phyloP scores from a whole-genome alignment of 495 filamentous ascomycete species.

The Jackrogersella minutella region DNA sequence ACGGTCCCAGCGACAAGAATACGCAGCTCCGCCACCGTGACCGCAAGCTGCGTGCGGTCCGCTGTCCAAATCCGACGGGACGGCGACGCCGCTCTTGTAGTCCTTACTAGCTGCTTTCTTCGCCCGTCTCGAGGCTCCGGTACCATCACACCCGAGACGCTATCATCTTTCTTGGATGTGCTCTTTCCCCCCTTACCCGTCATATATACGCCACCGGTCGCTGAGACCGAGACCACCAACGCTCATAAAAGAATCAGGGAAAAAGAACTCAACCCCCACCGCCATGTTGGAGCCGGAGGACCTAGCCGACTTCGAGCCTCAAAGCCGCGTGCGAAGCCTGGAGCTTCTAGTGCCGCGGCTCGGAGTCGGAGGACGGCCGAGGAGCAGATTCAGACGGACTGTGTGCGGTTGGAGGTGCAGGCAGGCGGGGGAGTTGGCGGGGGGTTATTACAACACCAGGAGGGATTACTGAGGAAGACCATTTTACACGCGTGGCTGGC shows the following conservation, averaged over 20 bases:
- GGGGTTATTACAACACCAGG: slow-evolving; percentile 22
- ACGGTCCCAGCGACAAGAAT: background rate
- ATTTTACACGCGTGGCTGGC: background rate
- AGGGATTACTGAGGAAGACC: slow-evolving; percentile 8
- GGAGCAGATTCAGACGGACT: slow-evolving; percentile 4
- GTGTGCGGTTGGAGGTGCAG: slow-evolving; percentile 1
- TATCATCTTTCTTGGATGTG: slow-evolving; percentile 20
- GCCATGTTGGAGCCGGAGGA: slow-evolving; percentile 9
- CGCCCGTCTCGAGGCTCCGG: slow-evolving; percentile 6
- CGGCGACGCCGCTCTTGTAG: slow-evolving; percentile 18
- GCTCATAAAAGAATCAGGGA: too few species aligned
- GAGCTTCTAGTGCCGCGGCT: slow-evolving; percentile 8
- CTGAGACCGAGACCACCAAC: too few species aligned
- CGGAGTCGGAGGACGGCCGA: slow-evolving; percentile 1
- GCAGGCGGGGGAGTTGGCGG: slow-evolving; percentile 11
- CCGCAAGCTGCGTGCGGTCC: slow-evolving; percentile 10
- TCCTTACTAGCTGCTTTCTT: slow-evolving; percentile 23
- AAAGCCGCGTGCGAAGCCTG: slow-evolving; percentile 16
- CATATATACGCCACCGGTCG: background rate
- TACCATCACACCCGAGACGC: slow-evolving; percentile 21
- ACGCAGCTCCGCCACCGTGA: background rate
- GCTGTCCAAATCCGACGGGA: slow-evolving; percentile 15
- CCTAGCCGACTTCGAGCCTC: slow-evolving; percentile 22
- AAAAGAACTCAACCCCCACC: slow-evolving; percentile 1
- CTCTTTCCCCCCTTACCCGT: background rate